Base-by-base conservation (phyloP, 2,329 filamentous ascomycete genomes). In the Diaporthe batatas region DNA sequence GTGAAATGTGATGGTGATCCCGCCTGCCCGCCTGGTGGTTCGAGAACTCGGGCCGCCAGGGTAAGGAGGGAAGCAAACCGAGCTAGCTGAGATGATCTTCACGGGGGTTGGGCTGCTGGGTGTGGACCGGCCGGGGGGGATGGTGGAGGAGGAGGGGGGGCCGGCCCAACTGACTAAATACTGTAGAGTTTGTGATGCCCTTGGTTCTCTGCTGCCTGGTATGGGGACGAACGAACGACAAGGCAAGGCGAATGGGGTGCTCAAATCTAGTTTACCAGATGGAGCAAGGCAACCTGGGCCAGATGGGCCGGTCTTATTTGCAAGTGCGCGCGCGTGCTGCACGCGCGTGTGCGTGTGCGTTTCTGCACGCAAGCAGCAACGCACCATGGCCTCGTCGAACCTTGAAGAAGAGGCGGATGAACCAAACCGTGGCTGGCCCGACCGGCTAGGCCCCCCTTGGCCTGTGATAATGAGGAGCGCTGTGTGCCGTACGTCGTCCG, bases 31-130 rank as follows among this genome's bases (percentile, higher is more conserved):
- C 59, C 44, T 23, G 42, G 59, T 42, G 59, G 36, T 51, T 65
- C 59, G 59, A 65, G 29, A 42, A 51, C 59, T 51, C 59, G 59
- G 59, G 59, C 59, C 59, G 59, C 42, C 29, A 65, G 25, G 59
- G 42, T 21, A 21, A 18, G 25, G 42, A 21, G 29, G 59, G 59
- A 12, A 51, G 29, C 44, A 16, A 51, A n/a, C 59, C 59, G 59
- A 65, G 59, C 59, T 65, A 65, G 29, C 42, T 65, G 59, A 36
- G 59, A 65, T 65, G 59, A 65, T 65, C 59, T 65, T 49, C 59
- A 49, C 59, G 59, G 59, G 59, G 59, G 44, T 29, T 49, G 59
- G 59, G 32, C 59, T 36, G 34, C n/a, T 36, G 34, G 34, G 34
- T 36, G 34, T 29, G 29, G 58, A 49, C 58, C 42, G 36, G 12